Evolutionary conservation across 169 alveolate species (phyloP).

Genomic region (Theileria sp.): DNA sequence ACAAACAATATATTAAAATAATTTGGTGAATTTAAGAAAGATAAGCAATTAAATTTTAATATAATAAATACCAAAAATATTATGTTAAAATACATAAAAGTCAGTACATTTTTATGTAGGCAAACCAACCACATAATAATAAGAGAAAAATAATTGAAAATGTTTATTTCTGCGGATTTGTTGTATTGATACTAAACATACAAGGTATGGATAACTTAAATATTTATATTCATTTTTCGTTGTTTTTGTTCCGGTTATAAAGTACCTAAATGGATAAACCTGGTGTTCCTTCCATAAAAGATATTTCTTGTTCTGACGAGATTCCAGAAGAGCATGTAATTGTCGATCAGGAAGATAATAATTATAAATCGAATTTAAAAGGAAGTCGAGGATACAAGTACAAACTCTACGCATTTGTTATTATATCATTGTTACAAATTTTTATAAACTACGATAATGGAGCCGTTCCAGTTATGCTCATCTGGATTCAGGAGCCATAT

Average conservation of each 20-base stretch:
- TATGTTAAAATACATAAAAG: no score
- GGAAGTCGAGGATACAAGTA: not conserved
- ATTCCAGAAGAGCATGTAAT: not conserved
- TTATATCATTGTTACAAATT: constrained; percentile 41
- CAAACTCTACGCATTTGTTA: constrained; percentile 22
- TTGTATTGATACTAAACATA: not conserved
- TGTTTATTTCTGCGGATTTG: not conserved
- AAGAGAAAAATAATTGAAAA: not conserved
- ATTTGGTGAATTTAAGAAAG: no score
- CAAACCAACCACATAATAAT: not conserved
- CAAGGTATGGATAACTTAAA: not conserved
- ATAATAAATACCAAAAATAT: no score
- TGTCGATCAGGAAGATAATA: not conserved
- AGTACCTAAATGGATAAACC: not conserved
- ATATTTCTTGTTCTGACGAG: not conserved
- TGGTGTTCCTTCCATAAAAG: not conserved
- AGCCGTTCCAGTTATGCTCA: constrained; percentile 59
- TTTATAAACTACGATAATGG: constrained; percentile 62
- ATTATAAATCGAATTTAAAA: not conserved
- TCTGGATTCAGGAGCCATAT: constrained; percentile 47
- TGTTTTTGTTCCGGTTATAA: not conserved
- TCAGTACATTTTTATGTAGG: not conserved
- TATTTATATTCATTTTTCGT: not conserved
- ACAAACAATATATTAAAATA: not conserved
- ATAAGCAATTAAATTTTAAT: not conserved